phyloP scores from a whole-genome alignment of 2,329 filamentous ascomycete genomes.

The Cladophialophora bantiana region DNA sequence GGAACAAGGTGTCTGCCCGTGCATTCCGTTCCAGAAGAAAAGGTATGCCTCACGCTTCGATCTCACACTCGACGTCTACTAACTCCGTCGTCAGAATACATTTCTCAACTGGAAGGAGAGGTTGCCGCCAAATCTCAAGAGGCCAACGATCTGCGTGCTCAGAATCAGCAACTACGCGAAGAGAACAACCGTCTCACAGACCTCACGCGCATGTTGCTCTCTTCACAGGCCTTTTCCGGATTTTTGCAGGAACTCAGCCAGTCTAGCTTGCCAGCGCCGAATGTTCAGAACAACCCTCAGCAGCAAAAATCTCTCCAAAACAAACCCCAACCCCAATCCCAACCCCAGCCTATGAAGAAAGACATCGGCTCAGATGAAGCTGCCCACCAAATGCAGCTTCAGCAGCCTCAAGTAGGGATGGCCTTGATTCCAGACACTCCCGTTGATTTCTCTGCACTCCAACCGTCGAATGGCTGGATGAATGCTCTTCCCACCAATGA shows the following conservation, averaged over 20 bases:
- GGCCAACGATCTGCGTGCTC: slow-evolving; percentile 76
- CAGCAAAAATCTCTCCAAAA: slow-evolving; percentile 47
- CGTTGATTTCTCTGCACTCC: slow-evolving; percentile 76
- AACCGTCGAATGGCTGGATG: slow-evolving; percentile 61
- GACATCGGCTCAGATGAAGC: slow-evolving; percentile 68
- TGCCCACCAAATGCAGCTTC: slow-evolving; percentile 58
- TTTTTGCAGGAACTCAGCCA: slow-evolving; percentile 75
- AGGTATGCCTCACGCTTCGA: slow-evolving; percentile 65
- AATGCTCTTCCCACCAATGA: slow-evolving; percentile 56
- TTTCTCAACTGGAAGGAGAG: slow-evolving; percentile 89
- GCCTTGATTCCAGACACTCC: slow-evolving; percentile 81
- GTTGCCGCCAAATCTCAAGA: slow-evolving; percentile 84
- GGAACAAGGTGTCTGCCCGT: slow-evolving; percentile 97
- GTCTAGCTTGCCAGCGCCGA: slow-evolving; percentile 60
- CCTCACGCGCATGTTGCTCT: slow-evolving; percentile 80
- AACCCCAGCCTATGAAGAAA: slow-evolving; percentile 61
- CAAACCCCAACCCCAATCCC: slow-evolving; percentile 51
- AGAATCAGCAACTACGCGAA: slow-evolving; percentile 82
- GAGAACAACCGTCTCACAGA: slow-evolving; percentile 84
- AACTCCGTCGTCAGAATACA: slow-evolving; percentile 80
- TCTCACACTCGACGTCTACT: slow-evolving; percentile 48
- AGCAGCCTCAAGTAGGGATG: slow-evolving; percentile 74
- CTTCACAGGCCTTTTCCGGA: slow-evolving; percentile 80
- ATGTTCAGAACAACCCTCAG: slow-evolving; percentile 47
- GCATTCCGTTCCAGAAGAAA: slow-evolving; percentile 98